A percentile compares a stretch with the other conserved stretches of the same genome.
Evolutionary conservation across 768 basidiomycete genomes (phyloP).

Genomic region (Leccinellum albellum): DNA sequence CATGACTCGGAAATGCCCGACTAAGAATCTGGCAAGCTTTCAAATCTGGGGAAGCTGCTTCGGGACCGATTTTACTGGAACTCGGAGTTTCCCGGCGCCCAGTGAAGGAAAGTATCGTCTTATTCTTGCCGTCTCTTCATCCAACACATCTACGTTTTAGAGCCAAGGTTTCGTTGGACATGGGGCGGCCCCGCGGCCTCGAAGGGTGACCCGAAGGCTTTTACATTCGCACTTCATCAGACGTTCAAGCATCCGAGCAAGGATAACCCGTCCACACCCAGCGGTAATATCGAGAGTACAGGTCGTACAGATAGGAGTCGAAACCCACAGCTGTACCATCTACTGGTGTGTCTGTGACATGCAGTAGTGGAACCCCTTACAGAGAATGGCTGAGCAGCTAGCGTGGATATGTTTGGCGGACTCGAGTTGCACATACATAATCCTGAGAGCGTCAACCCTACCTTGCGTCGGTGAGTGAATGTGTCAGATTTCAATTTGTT

Average conservation of each 20-base stretch:
- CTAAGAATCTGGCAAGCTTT: neutral
- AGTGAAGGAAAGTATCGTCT: neutral
- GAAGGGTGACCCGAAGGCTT: neutral
- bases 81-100: too few species aligned
- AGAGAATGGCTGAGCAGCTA: neutral
- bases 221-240: neutral
- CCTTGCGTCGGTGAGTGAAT: neutral
- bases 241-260: neutral
- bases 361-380: neutral
- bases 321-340: neutral
- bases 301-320: too few species aligned
- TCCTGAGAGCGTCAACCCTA: neutral
- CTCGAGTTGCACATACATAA: neutral
- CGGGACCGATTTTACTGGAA: neutral
- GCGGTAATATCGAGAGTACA: too few species aligned
- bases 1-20: neutral
- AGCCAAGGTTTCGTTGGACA: neutral
- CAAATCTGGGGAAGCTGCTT: neutral
- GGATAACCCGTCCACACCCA: neutral
- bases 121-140: neutral
- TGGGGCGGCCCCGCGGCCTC: neutral
- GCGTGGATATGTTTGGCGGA: neutral
- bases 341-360: neutral
- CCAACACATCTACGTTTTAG: neutral
- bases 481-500: neutral